Base-by-base conservation (phyloP, 176 grass and related monocot genomes). In the Aegilops speltoides region DNA sequence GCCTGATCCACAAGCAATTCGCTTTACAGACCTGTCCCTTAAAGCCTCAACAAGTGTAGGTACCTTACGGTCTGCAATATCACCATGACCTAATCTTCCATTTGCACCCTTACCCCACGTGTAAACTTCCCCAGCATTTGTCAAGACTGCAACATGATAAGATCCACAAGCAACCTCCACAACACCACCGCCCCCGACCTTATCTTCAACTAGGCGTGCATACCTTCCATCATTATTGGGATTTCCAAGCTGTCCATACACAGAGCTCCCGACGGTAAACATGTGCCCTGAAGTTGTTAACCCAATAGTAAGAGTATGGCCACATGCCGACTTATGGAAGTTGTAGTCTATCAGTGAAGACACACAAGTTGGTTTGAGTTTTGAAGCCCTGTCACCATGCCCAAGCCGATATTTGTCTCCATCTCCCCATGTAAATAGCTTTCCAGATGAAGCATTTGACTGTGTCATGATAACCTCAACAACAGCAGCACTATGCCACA, bases 371-470 rank as follows among this genome's bases (percentile, higher is more conserved):
- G 97, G 97, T 52, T 96, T 96, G 60, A 99, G 88, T 65, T 91
- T 89, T 37, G 92, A 68, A 77, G 84, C 68, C 80, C 89, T 95
- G 43, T 99, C 97, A 69, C 97, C 94, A 80, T 99, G 89, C 73
- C 97, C 97, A 68, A 99, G 90, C 69, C 97, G 94, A 84, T 94
- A 90, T 82, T 99, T 99, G 34, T 99, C 97, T 63, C 97, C 97
- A 85, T 99, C 97, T 3, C 97, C 97, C 97, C 97, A 99, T 8
- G 97, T 99, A 75, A 99, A 99, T 64, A 99, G 73, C 85, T 99
- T 99, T 83, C 97, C 97, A 60, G 90, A 96, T 62, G 97, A 96
- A 57, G 94, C 63, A 89, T 91, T 99, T 72, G 97, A 94, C 70
- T 94, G 94, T 31, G 94, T 89, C 83, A 93, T 90, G 40, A 96